Evolutionary conservation across 371 early-diverging fungal species (phyloP).

Genomic region (Blakeslea trispora): DNA sequence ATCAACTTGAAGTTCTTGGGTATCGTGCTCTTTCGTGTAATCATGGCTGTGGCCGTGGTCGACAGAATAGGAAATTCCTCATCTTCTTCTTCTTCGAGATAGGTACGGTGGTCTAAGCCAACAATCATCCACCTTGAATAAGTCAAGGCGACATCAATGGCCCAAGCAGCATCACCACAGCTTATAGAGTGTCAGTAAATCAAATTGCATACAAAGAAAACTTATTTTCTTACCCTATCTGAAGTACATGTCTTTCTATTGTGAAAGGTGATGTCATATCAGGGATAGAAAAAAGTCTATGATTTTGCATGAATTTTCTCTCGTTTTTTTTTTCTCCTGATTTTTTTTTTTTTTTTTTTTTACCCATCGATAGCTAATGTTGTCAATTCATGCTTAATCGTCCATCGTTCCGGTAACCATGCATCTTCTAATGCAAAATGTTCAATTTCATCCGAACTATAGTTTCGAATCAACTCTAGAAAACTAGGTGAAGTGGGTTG

Average conservation of each 20-base stretch:
- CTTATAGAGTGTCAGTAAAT: too few species aligned
- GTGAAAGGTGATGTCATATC: conserved; percentile 21
- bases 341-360: too few species aligned
- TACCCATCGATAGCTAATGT: conserved; percentile 48
- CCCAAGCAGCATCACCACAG: conserved; percentile 47
- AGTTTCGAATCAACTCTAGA: conserved; percentile 23
- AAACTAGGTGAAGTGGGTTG: conserved; percentile 39
- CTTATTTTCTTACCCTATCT: conserved; percentile 33
- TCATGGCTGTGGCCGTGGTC: conserved; percentile 5
- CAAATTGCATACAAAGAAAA: too few species aligned
- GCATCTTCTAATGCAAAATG: conserved; percentile 21
- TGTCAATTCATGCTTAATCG: conserved; percentile 38
- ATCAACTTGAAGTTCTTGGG: conserved; percentile 36
- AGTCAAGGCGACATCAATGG: conserved; percentile 32
- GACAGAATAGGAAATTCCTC: not conserved
- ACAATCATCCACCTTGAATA: conserved; percentile 39
- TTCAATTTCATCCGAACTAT: conserved; percentile 26
- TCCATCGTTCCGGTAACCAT: conserved; percentile 30
- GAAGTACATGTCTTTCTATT: conserved; percentile 38
- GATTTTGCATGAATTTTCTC: conserved; percentile 7
- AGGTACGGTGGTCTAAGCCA: conserved; percentile 33
- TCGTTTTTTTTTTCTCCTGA: not conserved
- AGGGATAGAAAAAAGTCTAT: conserved; percentile 35
- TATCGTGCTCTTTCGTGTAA: conserved; percentile 3
- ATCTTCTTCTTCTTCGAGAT: not conserved